These are phyloP conservation scores for Fraxinus sp. DNA, from an alignment of 305 asterid genomes.

Conservation along the genomic window DNA sequence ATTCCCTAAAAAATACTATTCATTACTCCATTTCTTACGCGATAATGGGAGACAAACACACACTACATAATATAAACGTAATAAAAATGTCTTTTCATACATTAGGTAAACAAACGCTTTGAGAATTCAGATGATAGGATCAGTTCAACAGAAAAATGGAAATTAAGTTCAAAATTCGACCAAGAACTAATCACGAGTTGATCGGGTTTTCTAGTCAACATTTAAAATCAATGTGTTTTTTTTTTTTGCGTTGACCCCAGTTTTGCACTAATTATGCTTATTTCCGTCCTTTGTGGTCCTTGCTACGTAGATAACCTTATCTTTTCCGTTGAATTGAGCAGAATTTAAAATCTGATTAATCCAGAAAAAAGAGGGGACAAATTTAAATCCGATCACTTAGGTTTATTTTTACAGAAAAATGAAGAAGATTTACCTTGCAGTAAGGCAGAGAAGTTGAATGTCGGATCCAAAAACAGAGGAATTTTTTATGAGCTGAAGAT, in stretches of 20 bases:
- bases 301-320: neutral
- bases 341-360: neutral
- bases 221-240: neutral
- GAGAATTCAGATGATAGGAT: too few species aligned
- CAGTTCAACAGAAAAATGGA: neutral
- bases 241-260: neutral
- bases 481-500: slow-evolving; percentile 27
- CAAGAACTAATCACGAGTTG: neutral
- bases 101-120: too few species aligned
- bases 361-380: neutral
- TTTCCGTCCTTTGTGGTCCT: neutral
- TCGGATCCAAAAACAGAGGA: slow-evolving; percentile 58
- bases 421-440: slow-evolving; percentile 44
- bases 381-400: neutral
- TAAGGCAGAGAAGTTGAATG: slow-evolving; percentile 45
- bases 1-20: too few species aligned
- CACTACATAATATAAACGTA: too few species aligned
- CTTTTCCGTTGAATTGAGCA: neutral
- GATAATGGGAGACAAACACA: too few species aligned
- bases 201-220: too few species aligned
- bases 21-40: too few species aligned
- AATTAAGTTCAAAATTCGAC: neutral
- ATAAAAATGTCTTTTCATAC: too few species aligned
- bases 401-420: neutral
- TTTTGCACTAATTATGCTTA: neutral